phyloP scores from a whole-genome alignment of 805 yeast genomes.

The Candida tibetensis region DNA sequence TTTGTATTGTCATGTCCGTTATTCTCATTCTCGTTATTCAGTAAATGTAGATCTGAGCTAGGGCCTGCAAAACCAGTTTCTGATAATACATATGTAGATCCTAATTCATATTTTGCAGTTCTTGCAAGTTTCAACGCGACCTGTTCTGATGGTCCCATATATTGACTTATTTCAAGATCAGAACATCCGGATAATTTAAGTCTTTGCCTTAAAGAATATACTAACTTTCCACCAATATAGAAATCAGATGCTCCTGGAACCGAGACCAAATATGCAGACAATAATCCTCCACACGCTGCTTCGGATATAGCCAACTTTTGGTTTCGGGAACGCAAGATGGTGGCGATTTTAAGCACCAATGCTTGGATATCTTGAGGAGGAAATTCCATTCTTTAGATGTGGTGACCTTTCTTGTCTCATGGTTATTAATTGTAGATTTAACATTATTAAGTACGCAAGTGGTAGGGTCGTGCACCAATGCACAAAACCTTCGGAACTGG shows the following conservation, averaged over 20 bases:
- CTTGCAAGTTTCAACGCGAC: constrained; percentile 78
- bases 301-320: constrained; percentile 80
- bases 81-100: constrained; percentile 76
- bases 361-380: constrained; percentile 57
- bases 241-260: constrained; percentile 83
- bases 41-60: constrained; percentile 40
- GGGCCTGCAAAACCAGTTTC: constrained; percentile 93
- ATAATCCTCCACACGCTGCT: constrained; percentile 86
- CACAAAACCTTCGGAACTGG: too few species aligned
- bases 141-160: constrained; percentile 78
- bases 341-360: constrained; percentile 58
- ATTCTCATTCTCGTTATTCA: background rate
- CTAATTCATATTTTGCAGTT: constrained; percentile 73
- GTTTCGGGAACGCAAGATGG: constrained; percentile 46
- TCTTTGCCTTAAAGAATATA: constrained; percentile 73
- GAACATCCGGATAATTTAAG: constrained; percentile 78
- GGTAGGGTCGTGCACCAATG: too few species aligned
- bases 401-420: too few species aligned
- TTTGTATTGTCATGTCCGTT: constrained; percentile 17
- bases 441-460: too few species aligned
- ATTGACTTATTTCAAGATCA: constrained; percentile 60
- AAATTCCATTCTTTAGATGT: constrained; percentile 41
- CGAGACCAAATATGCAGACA: constrained; percentile 76
- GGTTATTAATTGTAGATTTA: too few species aligned
- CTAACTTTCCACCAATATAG: constrained; percentile 80